phyloP scores from a whole-genome alignment of 768 basidiomycete genomes.

The Trametes villosa region DNA sequence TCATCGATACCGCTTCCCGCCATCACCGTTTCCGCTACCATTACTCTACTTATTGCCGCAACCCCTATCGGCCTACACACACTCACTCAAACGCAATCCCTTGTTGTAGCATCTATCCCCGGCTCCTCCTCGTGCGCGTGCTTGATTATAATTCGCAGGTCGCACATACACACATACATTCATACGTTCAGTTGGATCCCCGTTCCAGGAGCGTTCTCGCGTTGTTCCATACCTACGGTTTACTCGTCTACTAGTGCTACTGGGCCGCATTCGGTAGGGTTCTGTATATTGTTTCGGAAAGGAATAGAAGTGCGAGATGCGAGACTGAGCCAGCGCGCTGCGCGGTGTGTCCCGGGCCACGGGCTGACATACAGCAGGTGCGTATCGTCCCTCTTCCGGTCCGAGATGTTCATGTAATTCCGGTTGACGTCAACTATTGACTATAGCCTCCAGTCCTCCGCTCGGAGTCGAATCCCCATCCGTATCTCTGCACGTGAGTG shows the following conservation, averaged over 20 bases:
- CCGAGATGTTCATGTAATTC: neutral
- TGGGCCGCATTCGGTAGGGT: constrained; percentile 5
- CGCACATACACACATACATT: neutral
- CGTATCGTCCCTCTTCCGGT: no score
- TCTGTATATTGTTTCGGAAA: neutral
- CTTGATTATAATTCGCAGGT: neutral
- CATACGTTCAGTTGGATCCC: neutral
- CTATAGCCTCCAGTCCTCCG: no score
- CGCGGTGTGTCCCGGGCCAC: neutral
- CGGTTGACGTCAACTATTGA: neutral
- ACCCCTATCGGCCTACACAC: neutral
- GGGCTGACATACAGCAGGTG: neutral
- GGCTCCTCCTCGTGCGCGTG: neutral
- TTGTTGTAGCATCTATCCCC: constrained; percentile 22
- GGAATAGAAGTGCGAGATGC: neutral
- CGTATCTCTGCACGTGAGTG: no score
- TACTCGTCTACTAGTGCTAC: constrained; percentile 1
- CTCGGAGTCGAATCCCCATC: no score
- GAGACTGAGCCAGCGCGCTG: neutral
- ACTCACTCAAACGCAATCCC: constrained; percentile 1
- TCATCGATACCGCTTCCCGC: constrained; percentile 1
- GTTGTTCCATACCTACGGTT: neutral
- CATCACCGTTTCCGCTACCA: neutral
- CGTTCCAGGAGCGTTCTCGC: neutral
- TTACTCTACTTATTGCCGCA: neutral